These are phyloP conservation scores for Dissophora ornata DNA, from an alignment of 192 early-diverging fungal species.

Conservation along the genomic window DNA sequence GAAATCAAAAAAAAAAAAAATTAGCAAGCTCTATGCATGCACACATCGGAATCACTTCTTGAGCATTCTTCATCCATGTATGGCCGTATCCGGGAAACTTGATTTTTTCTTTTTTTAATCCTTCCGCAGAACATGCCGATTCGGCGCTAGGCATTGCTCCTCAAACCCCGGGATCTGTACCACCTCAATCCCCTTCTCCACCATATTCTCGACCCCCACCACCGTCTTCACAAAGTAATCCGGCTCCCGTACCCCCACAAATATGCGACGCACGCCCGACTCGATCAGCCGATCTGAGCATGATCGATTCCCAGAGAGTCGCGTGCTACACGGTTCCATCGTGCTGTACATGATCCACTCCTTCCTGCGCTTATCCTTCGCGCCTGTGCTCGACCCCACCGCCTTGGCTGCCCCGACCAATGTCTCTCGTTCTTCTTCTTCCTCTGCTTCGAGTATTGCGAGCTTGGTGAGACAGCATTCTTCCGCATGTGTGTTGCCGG, in stretches of 20 bases:
- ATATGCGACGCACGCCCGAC: slow-evolving; percentile 75
- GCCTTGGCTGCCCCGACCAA: not conserved
- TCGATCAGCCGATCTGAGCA: slow-evolving; percentile 84
- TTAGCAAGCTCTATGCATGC: too few species aligned
- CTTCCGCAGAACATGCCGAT: slow-evolving; percentile 66
- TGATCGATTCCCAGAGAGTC: slow-evolving; percentile 75
- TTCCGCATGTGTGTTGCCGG: slow-evolving; percentile 97
- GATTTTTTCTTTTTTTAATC: too few species aligned
- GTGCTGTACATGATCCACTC: slow-evolving; percentile 88
- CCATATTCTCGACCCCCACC: slow-evolving; percentile 75
- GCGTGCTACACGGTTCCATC: slow-evolving; percentile 94
- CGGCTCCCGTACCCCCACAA: slow-evolving; percentile 91
- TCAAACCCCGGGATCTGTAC: slow-evolving; percentile 76
- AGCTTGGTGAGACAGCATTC: slow-evolving; percentile 90
- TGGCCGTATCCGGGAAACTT: too few species aligned
- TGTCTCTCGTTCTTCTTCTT: not conserved
- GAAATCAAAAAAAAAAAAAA: too few species aligned
- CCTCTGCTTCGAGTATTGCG: not conserved
- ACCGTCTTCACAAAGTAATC: slow-evolving; percentile 84
- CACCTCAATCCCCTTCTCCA: slow-evolving; percentile 79
- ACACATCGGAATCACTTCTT: too few species aligned
- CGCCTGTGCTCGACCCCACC: not conserved
- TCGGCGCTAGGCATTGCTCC: slow-evolving; percentile 79
- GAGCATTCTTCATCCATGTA: too few species aligned
- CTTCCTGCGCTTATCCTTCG: slow-evolving; percentile 45